Evolutionary conservation across 2,329 filamentous ascomycete species (phyloP).

Genomic region (Fusarium cyanostomum): DNA sequence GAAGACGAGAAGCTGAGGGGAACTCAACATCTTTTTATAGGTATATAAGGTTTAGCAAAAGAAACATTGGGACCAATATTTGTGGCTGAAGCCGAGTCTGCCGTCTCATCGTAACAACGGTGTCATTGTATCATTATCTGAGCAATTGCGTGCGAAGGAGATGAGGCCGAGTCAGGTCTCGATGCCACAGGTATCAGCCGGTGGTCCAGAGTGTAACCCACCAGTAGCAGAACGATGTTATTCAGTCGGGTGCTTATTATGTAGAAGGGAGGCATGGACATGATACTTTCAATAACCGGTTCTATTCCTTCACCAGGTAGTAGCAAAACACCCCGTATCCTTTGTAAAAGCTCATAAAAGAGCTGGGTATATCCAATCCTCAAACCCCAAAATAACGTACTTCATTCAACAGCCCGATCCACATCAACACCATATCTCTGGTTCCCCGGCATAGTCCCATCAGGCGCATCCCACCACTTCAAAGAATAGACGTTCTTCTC

Average conservation of each 20-base stretch:
- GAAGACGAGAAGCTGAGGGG: too few species aligned
- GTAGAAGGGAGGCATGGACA: too few species aligned
- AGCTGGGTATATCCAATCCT: neutral
- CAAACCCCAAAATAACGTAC: conserved; percentile 2
- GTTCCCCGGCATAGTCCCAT: neutral
- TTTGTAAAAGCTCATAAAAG: neutral
- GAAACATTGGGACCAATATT: too few species aligned
- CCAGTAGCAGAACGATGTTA: too few species aligned
- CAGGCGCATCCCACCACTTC: conserved; percentile 60
- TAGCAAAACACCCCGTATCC: neutral
- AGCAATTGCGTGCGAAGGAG: conserved; percentile 7
- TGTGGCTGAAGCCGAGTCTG: too few species aligned
- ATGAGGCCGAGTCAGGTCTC: too few species aligned
- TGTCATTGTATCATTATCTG: neutral
- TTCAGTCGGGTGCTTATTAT: too few species aligned
- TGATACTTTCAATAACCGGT: neutral
- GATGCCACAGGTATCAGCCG: too few species aligned
- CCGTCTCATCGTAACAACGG: neutral
- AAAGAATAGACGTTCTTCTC: conserved; percentile 19
- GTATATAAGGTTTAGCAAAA: too few species aligned
- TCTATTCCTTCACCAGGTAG: neutral
- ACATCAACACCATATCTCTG: conserved; percentile 45
- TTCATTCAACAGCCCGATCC: conserved; percentile 35
- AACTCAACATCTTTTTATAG: too few species aligned
- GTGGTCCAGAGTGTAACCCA: neutral